These are phyloP conservation scores for Podila epigama DNA, from an alignment of 192 early-diverging fungal species.

Conservation along the genomic window DNA sequence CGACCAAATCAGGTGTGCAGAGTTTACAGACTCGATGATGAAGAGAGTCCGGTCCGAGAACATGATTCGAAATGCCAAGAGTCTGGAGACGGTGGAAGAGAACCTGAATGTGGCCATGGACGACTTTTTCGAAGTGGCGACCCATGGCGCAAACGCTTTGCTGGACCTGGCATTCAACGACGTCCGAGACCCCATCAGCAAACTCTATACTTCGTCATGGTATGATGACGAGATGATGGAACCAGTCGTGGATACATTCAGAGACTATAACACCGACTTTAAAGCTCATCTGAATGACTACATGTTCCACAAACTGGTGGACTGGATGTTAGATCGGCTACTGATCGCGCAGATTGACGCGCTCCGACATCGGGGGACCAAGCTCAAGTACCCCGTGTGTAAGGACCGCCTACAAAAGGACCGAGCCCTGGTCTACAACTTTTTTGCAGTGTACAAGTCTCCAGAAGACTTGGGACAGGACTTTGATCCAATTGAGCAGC, in stretches of 20 bases:
- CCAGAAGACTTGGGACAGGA: conserved; percentile 73
- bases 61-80: conserved; percentile 55
- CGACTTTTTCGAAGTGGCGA: conserved; percentile 91
- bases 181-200: conserved; percentile 73
- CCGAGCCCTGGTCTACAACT: conserved; percentile 72
- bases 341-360: conserved; percentile 88
- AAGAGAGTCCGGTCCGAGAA: conserved; percentile 58
- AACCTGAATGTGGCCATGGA: conserved; percentile 80
- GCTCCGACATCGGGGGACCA: conserved; percentile 76
- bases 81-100: conserved; percentile 66
- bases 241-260: conserved; percentile 89
- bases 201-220: conserved; percentile 86
- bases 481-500: conserved; percentile 85
- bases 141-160: conserved; percentile 75
- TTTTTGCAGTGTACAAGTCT: conserved; percentile 81
- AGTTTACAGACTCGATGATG: conserved; percentile 86
- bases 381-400: conserved; percentile 73
- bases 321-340: conserved; percentile 88
- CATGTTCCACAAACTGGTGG: conserved; percentile 85
- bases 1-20: conserved; percentile 90
- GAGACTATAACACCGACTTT: conserved; percentile 94
- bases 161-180: conserved; percentile 89
- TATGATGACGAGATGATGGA: conserved; percentile 91
- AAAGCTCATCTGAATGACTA: conserved; percentile 86
- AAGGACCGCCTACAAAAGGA: conserved; percentile 80